phyloP scores from a whole-genome alignment of 495 filamentous ascomycete genomes.

The Amphirosellinia nigrospora region DNA sequence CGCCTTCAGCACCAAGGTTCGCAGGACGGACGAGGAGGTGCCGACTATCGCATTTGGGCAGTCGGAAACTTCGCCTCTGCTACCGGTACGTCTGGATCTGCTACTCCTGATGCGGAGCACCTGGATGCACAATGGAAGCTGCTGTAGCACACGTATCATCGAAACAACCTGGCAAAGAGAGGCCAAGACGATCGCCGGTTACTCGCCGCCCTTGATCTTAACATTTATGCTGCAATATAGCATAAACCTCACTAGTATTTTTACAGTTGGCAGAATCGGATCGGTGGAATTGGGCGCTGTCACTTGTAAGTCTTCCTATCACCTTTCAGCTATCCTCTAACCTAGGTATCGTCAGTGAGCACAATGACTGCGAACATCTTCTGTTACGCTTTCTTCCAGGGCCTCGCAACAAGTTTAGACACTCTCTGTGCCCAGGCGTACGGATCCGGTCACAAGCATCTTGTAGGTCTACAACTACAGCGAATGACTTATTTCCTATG shows the following conservation, averaged over 20 bases:
- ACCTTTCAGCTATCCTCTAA: conserved; percentile 12
- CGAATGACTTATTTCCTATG: conserved; percentile 72
- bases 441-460: conserved; percentile 67
- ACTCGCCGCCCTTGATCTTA: conserved; percentile 65
- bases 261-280: conserved; percentile 69
- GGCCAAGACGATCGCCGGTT: conserved; percentile 65
- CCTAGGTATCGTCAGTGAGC: conserved; percentile 54
- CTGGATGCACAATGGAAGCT: conserved; percentile 72
- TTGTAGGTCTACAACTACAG: conserved; percentile 75
- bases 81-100: conserved; percentile 27
- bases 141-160: conserved; percentile 72
- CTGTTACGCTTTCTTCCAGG: conserved; percentile 73
- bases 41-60: conserved; percentile 37
- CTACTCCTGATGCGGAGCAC: conserved; percentile 39
- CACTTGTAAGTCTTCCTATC: conserved; percentile 43
- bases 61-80: conserved; percentile 51
- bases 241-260: conserved; percentile 70
- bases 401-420: conserved; percentile 72
- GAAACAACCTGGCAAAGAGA: conserved; percentile 87
- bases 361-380: conserved; percentile 77
- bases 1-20: conserved; percentile 54
- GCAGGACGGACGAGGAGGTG: conserved; percentile 43
- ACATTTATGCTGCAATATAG: conserved; percentile 77
- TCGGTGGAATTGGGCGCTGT: conserved; percentile 69
- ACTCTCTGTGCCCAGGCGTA: conserved; percentile 79